Conservation (phyloP, 1,139 yeast species). For the Petasospora fabianii region DNA sequence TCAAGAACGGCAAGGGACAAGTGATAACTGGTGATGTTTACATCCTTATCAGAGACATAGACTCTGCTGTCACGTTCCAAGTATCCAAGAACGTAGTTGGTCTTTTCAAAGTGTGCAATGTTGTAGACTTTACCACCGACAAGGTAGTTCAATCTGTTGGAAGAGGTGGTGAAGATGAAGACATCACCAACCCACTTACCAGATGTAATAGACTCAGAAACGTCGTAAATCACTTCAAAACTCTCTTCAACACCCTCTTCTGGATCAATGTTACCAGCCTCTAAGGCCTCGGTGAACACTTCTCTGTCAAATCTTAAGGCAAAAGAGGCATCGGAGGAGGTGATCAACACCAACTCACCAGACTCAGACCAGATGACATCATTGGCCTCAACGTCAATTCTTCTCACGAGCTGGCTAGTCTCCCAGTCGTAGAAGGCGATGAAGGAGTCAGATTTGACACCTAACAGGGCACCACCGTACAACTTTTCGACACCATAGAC, state of each 20-base stretch:
- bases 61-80: conserved; percentile 85
- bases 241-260: conserved; percentile 88
- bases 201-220: conserved; percentile 76
- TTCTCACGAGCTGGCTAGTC: conserved; percentile 73
- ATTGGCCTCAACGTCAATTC: conserved; percentile 75
- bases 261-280: conserved; percentile 55
- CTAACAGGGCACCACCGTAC: conserved; percentile 82
- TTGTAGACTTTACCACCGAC: conserved; percentile 94
- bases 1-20: conserved; percentile 84
- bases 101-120: conserved; percentile 88
- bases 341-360: conserved; percentile 81
- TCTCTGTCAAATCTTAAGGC: conserved; percentile 72
- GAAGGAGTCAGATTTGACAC: conserved; percentile 77
- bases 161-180: conserved; percentile 79
- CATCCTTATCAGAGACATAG: conserved; percentile 86
- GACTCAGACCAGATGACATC: conserved; percentile 92
- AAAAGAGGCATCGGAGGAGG: conserved; percentile 76
- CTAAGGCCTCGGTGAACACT: conserved; percentile 59
- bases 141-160: conserved; percentile 86
- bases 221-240: conserved; percentile 80
- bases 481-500: conserved; percentile 76
- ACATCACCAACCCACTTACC: conserved; percentile 98
- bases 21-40: conserved; percentile 77
- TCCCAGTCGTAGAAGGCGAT: conserved; percentile 95
- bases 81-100: conserved; percentile 84